Conservation (phyloP, 768 basidiomycete genomes). For the Crassisporium funariophilum region DNA sequence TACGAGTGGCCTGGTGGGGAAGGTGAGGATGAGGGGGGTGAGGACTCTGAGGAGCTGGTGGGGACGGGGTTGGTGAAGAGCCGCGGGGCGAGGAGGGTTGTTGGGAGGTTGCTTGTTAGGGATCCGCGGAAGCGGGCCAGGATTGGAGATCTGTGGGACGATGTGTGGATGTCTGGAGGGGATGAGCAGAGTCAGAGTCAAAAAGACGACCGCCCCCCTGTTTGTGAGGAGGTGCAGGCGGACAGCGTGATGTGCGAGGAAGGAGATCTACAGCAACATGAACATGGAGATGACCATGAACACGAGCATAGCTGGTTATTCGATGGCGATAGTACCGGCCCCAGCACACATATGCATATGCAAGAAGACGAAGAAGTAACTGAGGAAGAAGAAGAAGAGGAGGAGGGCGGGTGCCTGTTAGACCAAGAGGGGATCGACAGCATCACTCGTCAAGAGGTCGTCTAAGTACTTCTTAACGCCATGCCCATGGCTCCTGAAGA, state of each 20-base stretch:
- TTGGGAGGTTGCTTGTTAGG: constrained; percentile 64
- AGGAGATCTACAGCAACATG: constrained; percentile 1
- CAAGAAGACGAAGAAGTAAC: constrained; percentile 8
- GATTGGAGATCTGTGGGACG: constrained; percentile 65
- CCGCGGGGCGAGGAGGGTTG: constrained; percentile 54
- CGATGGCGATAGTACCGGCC: no score
- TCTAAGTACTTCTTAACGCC: constrained; percentile 12
- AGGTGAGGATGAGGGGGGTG: constrained; percentile 1
- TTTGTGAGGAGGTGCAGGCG: not conserved
- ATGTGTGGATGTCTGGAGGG: constrained; percentile 44
- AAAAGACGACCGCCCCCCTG: no score
- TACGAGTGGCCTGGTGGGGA: constrained; percentile 65
- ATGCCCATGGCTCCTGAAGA: not conserved
- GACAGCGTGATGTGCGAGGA: no score
- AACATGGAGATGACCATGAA: not conserved
- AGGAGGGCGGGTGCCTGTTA: constrained; percentile 27
- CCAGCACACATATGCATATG: no score
- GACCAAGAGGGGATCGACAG: constrained; percentile 31
- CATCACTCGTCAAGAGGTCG: constrained; percentile 31
- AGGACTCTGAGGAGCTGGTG: constrained; percentile 29
- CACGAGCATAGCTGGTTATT: not conserved
- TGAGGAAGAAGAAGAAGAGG: constrained; percentile 21
- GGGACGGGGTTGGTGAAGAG: constrained; percentile 41
- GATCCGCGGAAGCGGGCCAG: constrained; percentile 67
- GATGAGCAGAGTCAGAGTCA: constrained; percentile 16